Evolutionary conservation across 2,329 filamentous ascomycete species (phyloP), one percentile per base, ranked within the genome.

Genomic region (Talaromyces atroroseus): DNA sequence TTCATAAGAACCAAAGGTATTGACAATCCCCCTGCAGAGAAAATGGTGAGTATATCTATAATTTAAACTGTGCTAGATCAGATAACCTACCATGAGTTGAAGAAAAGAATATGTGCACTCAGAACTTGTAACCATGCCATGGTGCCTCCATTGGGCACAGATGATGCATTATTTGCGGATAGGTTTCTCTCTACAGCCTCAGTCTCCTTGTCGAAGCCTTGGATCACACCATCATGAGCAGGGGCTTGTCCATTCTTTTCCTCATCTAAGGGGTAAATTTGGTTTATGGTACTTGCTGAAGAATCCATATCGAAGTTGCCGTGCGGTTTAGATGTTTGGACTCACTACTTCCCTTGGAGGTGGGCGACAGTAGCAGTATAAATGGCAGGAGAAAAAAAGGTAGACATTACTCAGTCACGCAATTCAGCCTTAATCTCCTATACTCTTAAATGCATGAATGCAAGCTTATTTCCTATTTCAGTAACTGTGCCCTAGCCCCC

Each of bases 61-160:
- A 36, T 36, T 16, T 10, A 36, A 16, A 16, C 26, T 11, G 26
- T 29, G 32, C 14, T 36, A 16, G 12, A 36, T 36, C 16, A 36
- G 14, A 45, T 3, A 49, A 21, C 40, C 47, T 42, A 65, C 67
- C 68, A 72, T 46, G 60, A 64, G 45, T 71, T 71, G 61, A 72
- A 68, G 54, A 66, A 66, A 1, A 71, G 58, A 24, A 69, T 62
- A 53, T 69, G 70, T 5, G 63, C 61, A 7, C 64, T 67, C 1
- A 64, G 24, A 1, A 70, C 67, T 54, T 72, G 68, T 8, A 70
- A 56, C 69, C 70, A 73, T 2, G 70, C 69, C 18, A 44, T n/a
- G 23, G 66, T 51, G 8, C 70, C 69, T 10, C 69, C 69, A 59
- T 72, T 64, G 3, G 49, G 54, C 47, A 51, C 40, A 18, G 40